Conservation (phyloP, 2,329 filamentous ascomycete genomes). For the Colletotrichum lini region DNA sequence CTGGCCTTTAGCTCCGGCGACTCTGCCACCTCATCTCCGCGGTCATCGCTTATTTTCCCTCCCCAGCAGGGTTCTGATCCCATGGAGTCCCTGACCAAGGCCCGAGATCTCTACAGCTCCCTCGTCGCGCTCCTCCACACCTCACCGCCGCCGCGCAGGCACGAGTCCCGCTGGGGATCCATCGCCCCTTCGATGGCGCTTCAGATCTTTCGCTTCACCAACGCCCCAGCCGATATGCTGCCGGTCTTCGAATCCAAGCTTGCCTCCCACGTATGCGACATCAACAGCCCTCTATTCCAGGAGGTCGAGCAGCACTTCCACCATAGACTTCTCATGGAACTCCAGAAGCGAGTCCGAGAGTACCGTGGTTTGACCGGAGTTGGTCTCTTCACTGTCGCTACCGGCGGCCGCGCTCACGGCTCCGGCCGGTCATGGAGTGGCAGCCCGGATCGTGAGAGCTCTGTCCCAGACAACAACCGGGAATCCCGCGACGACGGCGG, state of each 20-base stretch:
- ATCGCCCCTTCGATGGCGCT: slow-evolving; percentile 69
- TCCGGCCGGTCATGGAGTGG: slow-evolving; percentile 54
- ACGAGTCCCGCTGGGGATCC: slow-evolving; percentile 65
- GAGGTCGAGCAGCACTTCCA: slow-evolving; percentile 66
- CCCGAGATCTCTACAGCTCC: slow-evolving; percentile 65
- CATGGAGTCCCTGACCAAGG: slow-evolving; percentile 59
- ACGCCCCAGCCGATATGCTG: slow-evolving; percentile 64
- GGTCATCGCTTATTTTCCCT: slow-evolving; percentile 60
- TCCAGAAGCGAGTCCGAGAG: slow-evolving; percentile 65
- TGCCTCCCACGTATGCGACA: slow-evolving; percentile 59
- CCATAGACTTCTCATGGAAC: slow-evolving; percentile 62
- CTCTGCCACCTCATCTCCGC: slow-evolving; percentile 66
- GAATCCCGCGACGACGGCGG: slow-evolving; percentile 67
- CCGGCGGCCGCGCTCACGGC: slow-evolving; percentile 62
- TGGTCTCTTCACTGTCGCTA: slow-evolving; percentile 69
- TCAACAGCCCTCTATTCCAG: slow-evolving; percentile 60
- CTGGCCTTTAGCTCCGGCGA: slow-evolving; percentile 64
- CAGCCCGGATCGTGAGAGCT: slow-evolving; percentile 48
- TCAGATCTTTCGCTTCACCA: slow-evolving; percentile 71
- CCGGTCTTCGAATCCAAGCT: slow-evolving; percentile 66
- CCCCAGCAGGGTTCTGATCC: slow-evolving; percentile 55
- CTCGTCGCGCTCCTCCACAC: slow-evolving; percentile 70
- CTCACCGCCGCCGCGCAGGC: slow-evolving; percentile 58
- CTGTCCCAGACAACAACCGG: slow-evolving; percentile 51
- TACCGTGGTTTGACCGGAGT: slow-evolving; percentile 68